Evolutionary conservation across 805 yeast genomes (phyloP).

Genomic region (Alloascoidea africana): DNA sequence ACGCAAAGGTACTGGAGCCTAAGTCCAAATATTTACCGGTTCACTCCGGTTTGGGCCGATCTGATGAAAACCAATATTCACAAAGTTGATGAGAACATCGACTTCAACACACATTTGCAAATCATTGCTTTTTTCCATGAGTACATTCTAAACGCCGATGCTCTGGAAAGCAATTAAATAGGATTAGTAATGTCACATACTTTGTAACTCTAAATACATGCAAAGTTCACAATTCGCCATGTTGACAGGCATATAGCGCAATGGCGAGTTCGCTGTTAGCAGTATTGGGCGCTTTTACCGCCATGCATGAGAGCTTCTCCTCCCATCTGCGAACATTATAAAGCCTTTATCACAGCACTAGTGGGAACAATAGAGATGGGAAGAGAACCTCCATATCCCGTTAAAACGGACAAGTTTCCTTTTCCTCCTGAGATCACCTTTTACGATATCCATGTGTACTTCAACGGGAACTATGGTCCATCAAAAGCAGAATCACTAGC

Average conservation of each 20-base stretch:
- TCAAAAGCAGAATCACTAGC: slow-evolving; percentile 21
- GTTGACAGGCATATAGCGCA: too few relatives aligned
- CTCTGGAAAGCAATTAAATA: background rate
- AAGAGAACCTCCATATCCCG: background rate
- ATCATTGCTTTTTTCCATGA: slow-evolving; percentile 18
- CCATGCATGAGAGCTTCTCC: too few relatives aligned
- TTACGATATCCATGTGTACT: slow-evolving; percentile 44
- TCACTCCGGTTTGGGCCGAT: slow-evolving; percentile 25
- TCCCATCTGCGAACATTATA: too few relatives aligned
- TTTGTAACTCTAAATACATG: too few relatives aligned
- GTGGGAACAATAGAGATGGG: too few relatives aligned
- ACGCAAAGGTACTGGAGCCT: slow-evolving; percentile 51
- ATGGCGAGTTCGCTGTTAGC: too few relatives aligned
- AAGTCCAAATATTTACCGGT: slow-evolving; percentile 45
- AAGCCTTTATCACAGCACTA: too few relatives aligned
- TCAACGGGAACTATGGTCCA: slow-evolving; percentile 20
- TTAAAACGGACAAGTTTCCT: background rate
- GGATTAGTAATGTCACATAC: too few relatives aligned
- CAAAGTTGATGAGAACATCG: slow-evolving; percentile 47
- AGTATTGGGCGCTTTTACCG: too few relatives aligned
- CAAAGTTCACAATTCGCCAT: too few relatives aligned
- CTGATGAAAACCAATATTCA: slow-evolving; percentile 25
- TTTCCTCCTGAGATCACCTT: slow-evolving; percentile 14
- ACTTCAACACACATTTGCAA: slow-evolving; percentile 37
- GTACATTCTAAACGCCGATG: slow-evolving; percentile 14